Evolutionary conservation across 768 basidiomycete genomes (phyloP).

Genomic region (Boletellus ananas): DNA sequence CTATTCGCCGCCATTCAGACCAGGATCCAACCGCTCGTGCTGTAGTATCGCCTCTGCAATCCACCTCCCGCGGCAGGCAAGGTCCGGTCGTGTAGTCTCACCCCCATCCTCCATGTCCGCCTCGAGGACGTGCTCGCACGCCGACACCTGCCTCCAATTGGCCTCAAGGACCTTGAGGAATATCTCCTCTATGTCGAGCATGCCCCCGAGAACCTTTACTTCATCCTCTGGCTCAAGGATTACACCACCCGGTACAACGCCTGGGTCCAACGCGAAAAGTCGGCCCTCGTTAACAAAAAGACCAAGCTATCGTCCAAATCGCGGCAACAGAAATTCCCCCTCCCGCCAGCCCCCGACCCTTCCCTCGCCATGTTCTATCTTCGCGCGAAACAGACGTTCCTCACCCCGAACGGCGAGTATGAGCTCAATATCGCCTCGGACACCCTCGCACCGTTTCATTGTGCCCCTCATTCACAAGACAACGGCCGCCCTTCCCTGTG

Average conservation of each 20-base stretch:
- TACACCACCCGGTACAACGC: constrained; percentile 50
- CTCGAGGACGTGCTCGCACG: constrained; percentile 74
- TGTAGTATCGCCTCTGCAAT: constrained; percentile 52
- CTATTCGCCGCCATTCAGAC: too few relatives aligned
- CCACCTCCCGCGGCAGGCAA: constrained; percentile 66
- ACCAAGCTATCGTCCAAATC: constrained; percentile 36
- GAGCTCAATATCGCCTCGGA: constrained; percentile 69
- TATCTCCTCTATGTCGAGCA: constrained; percentile 79
- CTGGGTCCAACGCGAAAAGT: constrained; percentile 36
- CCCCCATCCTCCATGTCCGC: constrained; percentile 61
- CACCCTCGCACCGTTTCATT: constrained; percentile 58
- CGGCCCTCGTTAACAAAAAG: constrained; percentile 35
- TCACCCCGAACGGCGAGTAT: constrained; percentile 66
- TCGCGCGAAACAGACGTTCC: constrained; percentile 78
- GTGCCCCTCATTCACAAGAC: constrained; percentile 25
- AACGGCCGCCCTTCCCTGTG: constrained; percentile 13
- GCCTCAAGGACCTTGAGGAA: constrained; percentile 74
- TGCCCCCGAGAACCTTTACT: constrained; percentile 78
- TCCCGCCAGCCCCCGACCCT: constrained; percentile 41
- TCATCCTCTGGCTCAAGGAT: constrained; percentile 77
- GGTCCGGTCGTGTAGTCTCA: constrained; percentile 65
- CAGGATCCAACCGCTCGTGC: background rate
- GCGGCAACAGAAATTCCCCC: constrained; percentile 27
- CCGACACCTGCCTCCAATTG: constrained; percentile 76
- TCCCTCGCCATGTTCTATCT: constrained; percentile 71